phyloP scores from a whole-genome alignment of 345 rosid species.

The Lumnitzera racemosa region DNA sequence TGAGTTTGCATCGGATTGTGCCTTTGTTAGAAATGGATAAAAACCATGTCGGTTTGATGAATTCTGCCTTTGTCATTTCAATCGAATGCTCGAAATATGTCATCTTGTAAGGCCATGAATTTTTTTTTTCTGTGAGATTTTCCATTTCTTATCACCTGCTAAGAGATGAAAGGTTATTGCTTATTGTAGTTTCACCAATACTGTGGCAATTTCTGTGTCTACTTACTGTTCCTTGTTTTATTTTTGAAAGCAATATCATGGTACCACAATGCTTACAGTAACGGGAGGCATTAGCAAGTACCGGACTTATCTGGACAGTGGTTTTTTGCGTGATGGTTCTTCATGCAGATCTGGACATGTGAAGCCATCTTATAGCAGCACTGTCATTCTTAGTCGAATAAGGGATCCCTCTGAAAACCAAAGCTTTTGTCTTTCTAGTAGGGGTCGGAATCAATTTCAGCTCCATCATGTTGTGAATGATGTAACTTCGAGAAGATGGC shows the following conservation, averaged over 20 bases:
- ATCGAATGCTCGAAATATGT: too few relatives aligned
- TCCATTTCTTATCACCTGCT: too few relatives aligned
- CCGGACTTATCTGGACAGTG: constrained; percentile 16
- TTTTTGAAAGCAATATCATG: constrained; percentile 38
- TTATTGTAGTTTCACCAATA: too few relatives aligned
- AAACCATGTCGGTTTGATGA: too few relatives aligned
- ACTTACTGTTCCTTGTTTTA: neutral
- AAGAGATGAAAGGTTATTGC: neutral
- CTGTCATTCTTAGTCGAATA: constrained; percentile 19
- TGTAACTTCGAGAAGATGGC: constrained; percentile 36
- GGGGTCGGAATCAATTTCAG: constrained; percentile 21
- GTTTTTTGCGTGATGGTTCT: constrained; percentile 15
- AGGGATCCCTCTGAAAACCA: constrained; percentile 20
- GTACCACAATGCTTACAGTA: constrained; percentile 49
- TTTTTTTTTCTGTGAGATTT: too few relatives aligned
- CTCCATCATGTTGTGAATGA: constrained; percentile 17
- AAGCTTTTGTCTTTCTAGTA: constrained; percentile 31
- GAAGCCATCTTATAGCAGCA: constrained; percentile 18
- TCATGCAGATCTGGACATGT: constrained; percentile 15
- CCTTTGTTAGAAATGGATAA: too few relatives aligned
- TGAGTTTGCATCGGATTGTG: too few relatives aligned
- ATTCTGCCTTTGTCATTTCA: too few relatives aligned
- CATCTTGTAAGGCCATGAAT: too few relatives aligned
- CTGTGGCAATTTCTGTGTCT: too few relatives aligned
- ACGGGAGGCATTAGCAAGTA: constrained; percentile 32